Conservation (phyloP, 2,329 filamentous ascomycete genomes). For the Rutstroemia sp. region DNA sequence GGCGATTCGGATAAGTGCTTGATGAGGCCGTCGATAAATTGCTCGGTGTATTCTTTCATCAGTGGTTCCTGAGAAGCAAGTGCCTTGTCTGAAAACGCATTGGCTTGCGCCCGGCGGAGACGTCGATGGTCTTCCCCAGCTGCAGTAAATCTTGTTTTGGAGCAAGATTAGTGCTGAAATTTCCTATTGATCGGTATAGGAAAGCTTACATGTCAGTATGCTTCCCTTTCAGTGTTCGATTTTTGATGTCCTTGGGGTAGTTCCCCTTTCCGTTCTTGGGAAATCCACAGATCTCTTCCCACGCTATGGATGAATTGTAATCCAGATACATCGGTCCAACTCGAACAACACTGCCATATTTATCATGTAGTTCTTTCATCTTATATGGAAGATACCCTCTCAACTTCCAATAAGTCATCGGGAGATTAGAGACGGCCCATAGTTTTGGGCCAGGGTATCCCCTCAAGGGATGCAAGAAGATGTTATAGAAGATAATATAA, state of each 20-base stretch:
- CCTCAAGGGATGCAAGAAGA: conserved; percentile 13
- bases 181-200: neutral
- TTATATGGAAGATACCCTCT: neutral
- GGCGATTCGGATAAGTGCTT: neutral
- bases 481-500: conserved; percentile 7
- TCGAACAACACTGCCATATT: conserved; percentile 15
- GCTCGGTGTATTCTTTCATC: conserved; percentile 3
- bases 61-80: conserved; percentile 26
- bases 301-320: conserved; percentile 10
- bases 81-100: conserved; percentile 29
- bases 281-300: conserved; percentile 11
- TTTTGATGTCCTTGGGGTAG: neutral
- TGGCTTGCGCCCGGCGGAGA: conserved; percentile 25
- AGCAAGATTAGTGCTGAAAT: neutral
- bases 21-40: neutral
- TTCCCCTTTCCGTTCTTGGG: neutral
- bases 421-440: conserved; percentile 4
- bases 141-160: neutral
- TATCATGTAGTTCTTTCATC: conserved; percentile 10
- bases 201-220: neutral
- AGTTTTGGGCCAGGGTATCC: conserved; percentile 11
- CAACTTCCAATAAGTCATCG: neutral
- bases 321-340: conserved; percentile 11
- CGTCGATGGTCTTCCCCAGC: conserved; percentile 19
- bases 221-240: rapidly evolving